These are phyloP conservation scores for Chenopodium berlandieri DNA, from an alignment of 148 eudicot genomes.

Conservation along the genomic window DNA sequence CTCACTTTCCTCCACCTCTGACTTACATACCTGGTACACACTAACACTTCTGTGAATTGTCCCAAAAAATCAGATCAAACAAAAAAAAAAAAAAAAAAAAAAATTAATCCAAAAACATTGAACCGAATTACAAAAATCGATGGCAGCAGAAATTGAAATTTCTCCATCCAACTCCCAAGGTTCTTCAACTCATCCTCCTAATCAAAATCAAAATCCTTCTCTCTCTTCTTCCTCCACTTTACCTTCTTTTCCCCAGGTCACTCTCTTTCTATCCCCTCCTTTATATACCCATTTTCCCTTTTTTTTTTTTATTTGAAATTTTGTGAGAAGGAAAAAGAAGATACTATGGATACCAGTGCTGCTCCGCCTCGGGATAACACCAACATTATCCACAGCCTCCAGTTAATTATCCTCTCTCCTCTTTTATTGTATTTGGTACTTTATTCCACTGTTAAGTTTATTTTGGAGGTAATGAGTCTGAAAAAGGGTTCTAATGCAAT, in stretches of 20 bases:
- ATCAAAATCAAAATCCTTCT: no score
- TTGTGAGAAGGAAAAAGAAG: not conserved
- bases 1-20: no score
- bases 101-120: no score
- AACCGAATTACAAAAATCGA: not conserved
- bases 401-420: not conserved
- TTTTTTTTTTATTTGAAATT: not conserved
- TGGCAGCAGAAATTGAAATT: not conserved
- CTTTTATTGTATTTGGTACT: not conserved
- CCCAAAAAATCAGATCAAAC: no score
- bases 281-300: not conserved
- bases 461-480: no score
- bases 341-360: not conserved
- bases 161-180: not conserved
- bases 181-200: not conserved
- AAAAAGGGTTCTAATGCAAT: no score
- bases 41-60: no score
- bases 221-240: not conserved
- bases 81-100: no score
- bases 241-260: not conserved
- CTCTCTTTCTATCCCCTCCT: not conserved
- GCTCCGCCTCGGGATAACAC: not conserved
- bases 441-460: not conserved
- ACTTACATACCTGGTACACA: no score
- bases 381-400: not conserved